phyloP scores from a whole-genome alignment of 352 stramenopile species.

The Phytophthora melonis region DNA sequence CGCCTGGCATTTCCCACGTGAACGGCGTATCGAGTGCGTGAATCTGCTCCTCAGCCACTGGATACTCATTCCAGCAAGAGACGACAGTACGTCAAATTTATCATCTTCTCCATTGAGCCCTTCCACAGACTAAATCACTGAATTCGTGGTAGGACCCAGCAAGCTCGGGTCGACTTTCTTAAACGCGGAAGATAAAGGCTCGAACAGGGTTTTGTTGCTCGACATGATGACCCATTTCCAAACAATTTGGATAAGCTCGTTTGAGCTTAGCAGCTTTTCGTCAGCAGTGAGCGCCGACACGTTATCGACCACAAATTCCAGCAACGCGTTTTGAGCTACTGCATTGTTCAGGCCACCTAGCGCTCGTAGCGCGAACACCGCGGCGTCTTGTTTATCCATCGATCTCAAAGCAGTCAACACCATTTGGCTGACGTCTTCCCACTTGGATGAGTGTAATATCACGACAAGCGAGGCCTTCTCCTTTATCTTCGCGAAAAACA shows the following conservation, averaged over 20 bases:
- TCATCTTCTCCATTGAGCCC: background rate
- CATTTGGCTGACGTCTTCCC: background rate
- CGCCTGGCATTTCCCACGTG: too few relatives aligned
- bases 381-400: too few relatives aligned
- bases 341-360: background rate
- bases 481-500: background rate
- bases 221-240: background rate
- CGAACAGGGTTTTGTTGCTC: background rate
- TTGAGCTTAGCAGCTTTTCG: background rate
- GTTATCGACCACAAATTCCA: background rate
- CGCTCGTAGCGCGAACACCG: background rate
- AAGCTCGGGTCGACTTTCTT: background rate
- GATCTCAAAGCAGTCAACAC: too few relatives aligned
- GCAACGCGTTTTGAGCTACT: background rate
- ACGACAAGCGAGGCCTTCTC: background rate
- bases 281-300: background rate
- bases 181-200: background rate
- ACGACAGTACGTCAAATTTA: background rate
- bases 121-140: background rate
- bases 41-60: background rate
- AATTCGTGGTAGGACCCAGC: background rate
- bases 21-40: background rate
- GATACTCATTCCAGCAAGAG: background rate
- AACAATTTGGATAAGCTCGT: background rate
- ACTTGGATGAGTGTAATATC: background rate